phyloP scores from a whole-genome alignment of 805 yeast genomes.

The Saccharomyces jurei region DNA sequence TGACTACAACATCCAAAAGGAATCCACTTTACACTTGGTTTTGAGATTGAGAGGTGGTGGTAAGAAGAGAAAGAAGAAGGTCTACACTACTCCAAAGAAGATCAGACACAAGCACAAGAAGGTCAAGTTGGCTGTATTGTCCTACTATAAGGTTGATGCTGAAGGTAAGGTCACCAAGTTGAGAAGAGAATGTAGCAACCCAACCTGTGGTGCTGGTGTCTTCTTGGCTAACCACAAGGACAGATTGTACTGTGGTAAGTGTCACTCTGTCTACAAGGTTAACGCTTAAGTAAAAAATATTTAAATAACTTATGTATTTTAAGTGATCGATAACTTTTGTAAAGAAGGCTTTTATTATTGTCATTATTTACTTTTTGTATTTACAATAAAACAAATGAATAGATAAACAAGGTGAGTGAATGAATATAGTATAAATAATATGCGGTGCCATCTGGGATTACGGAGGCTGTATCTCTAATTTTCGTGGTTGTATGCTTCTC shows the following conservation, averaged over 20 bases:
- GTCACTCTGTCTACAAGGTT: slow-evolving; percentile 85
- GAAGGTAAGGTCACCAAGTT: slow-evolving; percentile 98
- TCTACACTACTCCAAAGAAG: slow-evolving; percentile 99
- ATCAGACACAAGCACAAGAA: slow-evolving; percentile 99
- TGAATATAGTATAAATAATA: not conserved
- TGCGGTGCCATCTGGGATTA: not conserved
- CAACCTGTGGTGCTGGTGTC: slow-evolving; percentile 96
- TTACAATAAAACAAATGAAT: not conserved
- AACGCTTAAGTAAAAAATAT: slow-evolving; percentile 19
- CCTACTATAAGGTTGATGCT: slow-evolving; percentile 98
- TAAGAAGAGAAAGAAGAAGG: slow-evolving; percentile 99
- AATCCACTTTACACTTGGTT: slow-evolving; percentile 92
- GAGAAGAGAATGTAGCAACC: slow-evolving; percentile 95
- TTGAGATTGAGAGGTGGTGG: slow-evolving; percentile 99
- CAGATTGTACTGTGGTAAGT: slow-evolving; percentile 99
- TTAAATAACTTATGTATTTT: slow-evolving; percentile 3
- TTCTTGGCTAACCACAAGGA: slow-evolving; percentile 98
- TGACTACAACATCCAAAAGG: slow-evolving; percentile 98
- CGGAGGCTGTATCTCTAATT: not conserved
- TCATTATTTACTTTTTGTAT: not conserved
- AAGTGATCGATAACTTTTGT: not conserved
- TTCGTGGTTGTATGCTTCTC: slow-evolving; percentile 13
- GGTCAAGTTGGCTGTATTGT: slow-evolving; percentile 97
- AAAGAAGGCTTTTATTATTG: not conserved
- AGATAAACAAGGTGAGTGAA: not conserved